Evolutionary conservation across 1,139 yeast species (phyloP), one percentile per base, ranked within the genome.

Genomic region (Casaregolazyma suthepensis): DNA sequence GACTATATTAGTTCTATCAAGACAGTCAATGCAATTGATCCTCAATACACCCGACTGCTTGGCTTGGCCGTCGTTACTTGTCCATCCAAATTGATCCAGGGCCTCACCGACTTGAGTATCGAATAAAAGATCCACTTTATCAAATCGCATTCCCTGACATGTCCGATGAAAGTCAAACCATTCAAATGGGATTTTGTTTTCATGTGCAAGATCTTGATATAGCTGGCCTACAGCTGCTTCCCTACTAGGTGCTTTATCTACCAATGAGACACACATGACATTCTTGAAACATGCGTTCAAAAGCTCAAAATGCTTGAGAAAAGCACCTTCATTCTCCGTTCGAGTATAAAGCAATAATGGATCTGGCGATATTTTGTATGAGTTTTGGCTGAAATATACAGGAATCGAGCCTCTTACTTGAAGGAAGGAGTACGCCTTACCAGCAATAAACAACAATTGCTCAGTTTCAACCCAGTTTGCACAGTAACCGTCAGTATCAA

Each of bases 351-450:
- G 64, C 5, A 73, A 56, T 31, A 59, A 65, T 0, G 79, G 78
- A 1, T 67, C 60, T 0, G 78, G 78, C 51, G 72, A 74, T 56
- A 83, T 70, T 55, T 76, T 77, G 44, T 76, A 69, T 1, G 80
- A 75, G 55, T 80, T 76, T 59, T 79, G 80, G 4, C 67, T 60
- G 62, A 83, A 79, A 63, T 80, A 83, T 0, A 77, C 62, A 0
- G 88, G 87, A 19, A 74, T 69, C 0, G 78, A 75, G 0, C 78
- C 78, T 48, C 78, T 61, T 1, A 74, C 59, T 12, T 61, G 65
- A 2, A 54, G 48, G 50, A 52, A 64, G 1, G 60, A 55, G n/a
- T 54, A 40, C 18, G 46, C 44, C 1, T 44, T 20, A n/a, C 52
- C 53, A 2, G 50, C 52, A 4, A 52, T 45, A 12, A 55, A 45